phyloP scores from a whole-genome alignment of 2,329 filamentous ascomycete species.

The Arthrobotrys conoides region DNA sequence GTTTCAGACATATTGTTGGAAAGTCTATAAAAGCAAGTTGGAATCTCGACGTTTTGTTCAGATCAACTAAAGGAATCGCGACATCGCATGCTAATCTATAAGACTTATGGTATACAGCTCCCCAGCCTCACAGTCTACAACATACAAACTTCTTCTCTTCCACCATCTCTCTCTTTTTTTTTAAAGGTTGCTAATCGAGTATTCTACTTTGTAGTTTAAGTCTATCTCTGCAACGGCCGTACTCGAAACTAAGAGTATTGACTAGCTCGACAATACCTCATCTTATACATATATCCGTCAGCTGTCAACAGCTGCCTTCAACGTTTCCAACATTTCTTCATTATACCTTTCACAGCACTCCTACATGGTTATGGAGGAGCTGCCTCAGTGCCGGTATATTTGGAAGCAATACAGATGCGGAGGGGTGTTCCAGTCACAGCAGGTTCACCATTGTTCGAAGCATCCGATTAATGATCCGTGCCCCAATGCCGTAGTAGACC shows the following conservation, averaged over 20 bases:
- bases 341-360: not conserved
- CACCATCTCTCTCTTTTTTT: not conserved
- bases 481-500: not conserved
- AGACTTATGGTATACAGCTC: not conserved
- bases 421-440: conserved; percentile 14
- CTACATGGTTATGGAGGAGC: conserved; percentile 1
- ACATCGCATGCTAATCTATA: conserved; percentile 1
- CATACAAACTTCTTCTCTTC: not conserved
- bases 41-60: not conserved
- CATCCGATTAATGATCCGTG: conserved; percentile 13
- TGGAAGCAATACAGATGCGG: conserved; percentile 33
- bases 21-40: conserved; percentile 33
- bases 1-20: not conserved
- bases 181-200: not conserved
- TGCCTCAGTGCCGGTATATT: conserved; percentile 23
- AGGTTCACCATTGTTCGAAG: conserved; percentile 21
- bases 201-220: too few species aligned
- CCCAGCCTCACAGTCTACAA: too few species aligned
- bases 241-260: not conserved
- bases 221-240: not conserved
- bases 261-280: too few species aligned
- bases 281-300: conserved; percentile 3
- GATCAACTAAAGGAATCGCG: not conserved
- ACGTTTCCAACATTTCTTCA: conserved; percentile 5
- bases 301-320: conserved; percentile 18